Base-by-base conservation (phyloP, 345 rosid genomes). In the Acer yangbiense region DNA sequence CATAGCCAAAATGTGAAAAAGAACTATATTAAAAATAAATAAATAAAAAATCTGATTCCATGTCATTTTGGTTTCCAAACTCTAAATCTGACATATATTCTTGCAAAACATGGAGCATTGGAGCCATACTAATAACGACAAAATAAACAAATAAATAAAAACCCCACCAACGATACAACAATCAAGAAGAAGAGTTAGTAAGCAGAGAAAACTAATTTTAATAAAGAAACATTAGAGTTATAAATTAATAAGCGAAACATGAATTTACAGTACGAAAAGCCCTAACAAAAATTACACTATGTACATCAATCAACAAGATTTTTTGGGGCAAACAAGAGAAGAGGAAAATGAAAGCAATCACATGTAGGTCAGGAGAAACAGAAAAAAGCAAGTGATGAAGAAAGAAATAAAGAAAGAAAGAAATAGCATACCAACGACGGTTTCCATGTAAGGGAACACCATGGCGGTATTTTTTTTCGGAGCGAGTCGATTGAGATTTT, bases 391-490 rank as follows among this genome's bases (percentile, higher is more conserved):
- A 32, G 16, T 2, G 54, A 23, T 3, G 39, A 29, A 39, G 8
- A 68, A 25, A 25, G 27, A 25, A 60, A 20, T 61, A 54, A 35
- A 35, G 27, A 25, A 60, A 20, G 65, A 54, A 35, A 35, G 39
- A 35, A 35, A 41, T 39, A 57, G 76, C 85, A 48, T 86, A 95
- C 98, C 89, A 23, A 92, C 97, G 64, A 93, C 98, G 43, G 95
- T 86, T 88, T 93, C 98, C 98, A 95, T 91, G 88, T 82, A 95
- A 16, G 95, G 95, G 77, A 95, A 89, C 86, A 80, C 92, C 98
- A 95, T 95, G 85, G 84, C 73, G 32, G 81, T 29, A 29, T 29
- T 29, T 29, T 29, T 29, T 29, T 29, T 29, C 1, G 27, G 1
- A 25, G 1, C 27, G 1, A 25, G 27, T 25, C 27, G 27, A 25